Percentiles rank a stretch among this genome's conserved stretches.
Evolutionary conservation across 495 filamentous ascomycete genomes (phyloP).

Genomic region (Tricharina praecox): DNA sequence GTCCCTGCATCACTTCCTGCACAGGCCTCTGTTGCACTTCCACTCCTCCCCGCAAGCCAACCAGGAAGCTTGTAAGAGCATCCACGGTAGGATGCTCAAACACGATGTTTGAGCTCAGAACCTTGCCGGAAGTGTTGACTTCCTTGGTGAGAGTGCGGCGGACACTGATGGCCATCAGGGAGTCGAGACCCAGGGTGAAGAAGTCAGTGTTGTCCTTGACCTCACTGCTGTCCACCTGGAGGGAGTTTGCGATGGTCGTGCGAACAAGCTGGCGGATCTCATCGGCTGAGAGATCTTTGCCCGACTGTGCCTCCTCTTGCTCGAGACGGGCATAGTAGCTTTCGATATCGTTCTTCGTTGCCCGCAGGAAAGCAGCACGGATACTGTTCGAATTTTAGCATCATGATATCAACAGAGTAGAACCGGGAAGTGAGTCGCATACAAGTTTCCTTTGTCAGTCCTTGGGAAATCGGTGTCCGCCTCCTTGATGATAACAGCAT

Average conservation of each 20-base stretch:
- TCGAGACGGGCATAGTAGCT: conserved; percentile 9
- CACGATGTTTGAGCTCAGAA: conserved; percentile 9
- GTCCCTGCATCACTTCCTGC: conserved; percentile 28
- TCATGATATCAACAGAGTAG: background rate
- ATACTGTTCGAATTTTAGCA: conserved; percentile 9
- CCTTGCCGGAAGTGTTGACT: conserved; percentile 8
- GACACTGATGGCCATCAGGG: conserved; percentile 43
- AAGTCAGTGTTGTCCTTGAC: conserved; percentile 32
- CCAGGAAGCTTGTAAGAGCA: conserved; percentile 28
- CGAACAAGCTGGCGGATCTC: conserved; percentile 10
- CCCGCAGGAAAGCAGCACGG: conserved; percentile 13
- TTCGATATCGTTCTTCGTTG: conserved; percentile 19
- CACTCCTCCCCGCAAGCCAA: conserved; percentile 29
- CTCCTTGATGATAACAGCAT: conserved; percentile 14
- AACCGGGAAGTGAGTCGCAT: background rate
- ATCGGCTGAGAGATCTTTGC: conserved; percentile 6
- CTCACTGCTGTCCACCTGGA: conserved; percentile 3
- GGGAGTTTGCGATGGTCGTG: conserved; percentile 5
- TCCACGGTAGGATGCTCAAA: conserved; percentile 26
- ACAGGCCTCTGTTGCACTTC: conserved; percentile 23
- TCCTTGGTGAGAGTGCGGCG: conserved; percentile 30
- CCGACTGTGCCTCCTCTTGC: conserved; percentile 2
- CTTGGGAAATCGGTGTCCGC: conserved; percentile 11
- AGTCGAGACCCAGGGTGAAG: conserved; percentile 42
- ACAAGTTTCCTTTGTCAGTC: conserved; percentile 20